Base-by-base conservation (phyloP, 495 filamentous ascomycete species). In the Wilcoxina mikolae region DNA sequence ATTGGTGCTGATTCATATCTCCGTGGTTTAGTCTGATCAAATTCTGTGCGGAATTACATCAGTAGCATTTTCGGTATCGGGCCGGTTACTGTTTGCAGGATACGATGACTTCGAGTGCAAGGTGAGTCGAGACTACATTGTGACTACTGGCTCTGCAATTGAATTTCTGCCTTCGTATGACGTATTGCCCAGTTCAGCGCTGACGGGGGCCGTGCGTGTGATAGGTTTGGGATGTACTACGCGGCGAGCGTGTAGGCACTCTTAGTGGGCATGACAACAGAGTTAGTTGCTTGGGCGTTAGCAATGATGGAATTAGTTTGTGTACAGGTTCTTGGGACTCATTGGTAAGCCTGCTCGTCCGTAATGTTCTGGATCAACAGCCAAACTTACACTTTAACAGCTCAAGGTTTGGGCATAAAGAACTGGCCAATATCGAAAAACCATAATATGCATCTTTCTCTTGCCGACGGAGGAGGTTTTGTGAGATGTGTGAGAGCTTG, bases 81-180 rank as follows among this genome's bases (percentile, higher is more conserved):
- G 91, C 48, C 79, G 91, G 66, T 76, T 98, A 65, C 76, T 98
- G 38, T 98, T 98, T 67, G 91, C 91, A 53, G 91, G 91, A 56
- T 98, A 98, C 67, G 91, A 98, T 64, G 91, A 98, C 65, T 98
- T 95, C 66, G 91, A 98, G 71, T 98, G 91, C 85, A 98, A 98
- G 83, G 91, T 95, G 74, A 62, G 76, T 62, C 56, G 39, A 50
- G 9, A 39, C 42, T 53, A 18, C 28, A 24, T 39, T 42, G 58
- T 68, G 24, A 66, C 44, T 15, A 1, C 38, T 15, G 27, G 24
- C 20, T 26, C 20, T 53, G 26, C 20, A n/a, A 35, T 35, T 35
- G 5, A 5, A 35, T 15, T 35, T 35, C 31, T 4, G 7, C 39
- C 39, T 51, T 48, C 35, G 24, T 26, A 53, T 49, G 42, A 33